Base-by-base conservation (phyloP, 495 filamentous ascomycete genomes). In the Xylaria venustula region DNA sequence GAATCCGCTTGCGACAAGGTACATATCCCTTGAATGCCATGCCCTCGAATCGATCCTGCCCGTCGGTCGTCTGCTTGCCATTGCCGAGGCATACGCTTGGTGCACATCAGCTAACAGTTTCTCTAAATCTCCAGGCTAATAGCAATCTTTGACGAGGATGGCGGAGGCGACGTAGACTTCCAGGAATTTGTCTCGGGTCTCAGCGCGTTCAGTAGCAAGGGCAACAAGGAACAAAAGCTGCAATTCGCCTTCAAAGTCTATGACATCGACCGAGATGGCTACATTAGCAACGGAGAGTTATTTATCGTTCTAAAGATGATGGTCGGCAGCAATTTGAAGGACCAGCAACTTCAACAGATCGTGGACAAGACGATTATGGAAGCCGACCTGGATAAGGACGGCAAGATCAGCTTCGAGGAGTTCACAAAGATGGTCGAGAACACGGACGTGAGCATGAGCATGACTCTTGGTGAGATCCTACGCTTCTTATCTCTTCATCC, bases 241-340 rank as follows among this genome's bases (percentile, higher is more conserved):
- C 87, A 84, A 26, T 99, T 99, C 72, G 94, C 94, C 45, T 99
- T 99, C 85, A 95, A 97, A 76, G 94, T 99, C 48, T 99, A 99
- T 80, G 94, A 99, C 74, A 98, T 99, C 65, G 94, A 99, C 79
- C 88, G 94, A 28, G 94, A 99, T 78, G 94, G 95, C 5, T 99
- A 90, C 76, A 99, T 99, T 67, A 94, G 90, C 78, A 99, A 99
- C 76, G 94, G 94, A 61, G 94, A 99, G 80, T 82, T 99, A 44
- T 99, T 98, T 74, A 97, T 99, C 71, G 94, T 99, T 69, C 81
- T 99, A 64, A 99, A 99, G 87, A 99, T 99, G 94, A 99, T 99
- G 94, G 94, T 99, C 62, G 94, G 94, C 46, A 97, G 92, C 79
- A 99, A 99, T 77, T 78, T 99, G 70, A 99, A 99, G 84, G 95